A percentile compares a stretch with the other conserved stretches of the same genome.
phyloP scores from a whole-genome alignment of 768 basidiomycete genomes.

The Polyporus arcularius region DNA sequence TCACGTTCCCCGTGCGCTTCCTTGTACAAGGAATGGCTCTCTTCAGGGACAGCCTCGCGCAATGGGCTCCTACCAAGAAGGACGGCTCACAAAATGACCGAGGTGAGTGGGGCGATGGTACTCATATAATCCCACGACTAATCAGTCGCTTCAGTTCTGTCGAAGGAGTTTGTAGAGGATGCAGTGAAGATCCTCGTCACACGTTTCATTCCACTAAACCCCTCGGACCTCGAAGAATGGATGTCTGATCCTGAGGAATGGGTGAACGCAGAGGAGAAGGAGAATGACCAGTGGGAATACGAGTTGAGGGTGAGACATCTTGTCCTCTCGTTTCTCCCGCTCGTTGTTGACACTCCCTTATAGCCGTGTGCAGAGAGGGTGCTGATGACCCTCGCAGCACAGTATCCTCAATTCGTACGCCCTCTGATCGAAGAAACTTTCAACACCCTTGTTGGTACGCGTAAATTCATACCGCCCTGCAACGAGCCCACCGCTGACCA shows the following conservation, averaged over 20 bases:
- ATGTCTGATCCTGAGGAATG: conserved; percentile 92
- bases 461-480: not conserved
- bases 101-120: conserved; percentile 25
- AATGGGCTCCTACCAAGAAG: conserved; percentile 70
- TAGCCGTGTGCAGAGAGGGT: conserved; percentile 96
- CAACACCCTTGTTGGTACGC: conserved; percentile 58
- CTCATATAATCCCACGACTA: not conserved
- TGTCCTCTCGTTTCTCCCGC: not conserved
- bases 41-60: conserved; percentile 79
- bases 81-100: conserved; percentile 61
- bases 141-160: conserved; percentile 46
- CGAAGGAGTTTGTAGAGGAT: conserved; percentile 70
- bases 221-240: conserved; percentile 82
- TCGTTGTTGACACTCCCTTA: not conserved
- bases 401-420: conserved; percentile 68
- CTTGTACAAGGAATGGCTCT: conserved; percentile 84
- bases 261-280: conserved; percentile 87
- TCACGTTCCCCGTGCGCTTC: conserved; percentile 75
- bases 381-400: conserved; percentile 71
- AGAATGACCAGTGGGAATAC: conserved; percentile 91
- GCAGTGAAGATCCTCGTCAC: conserved; percentile 78
- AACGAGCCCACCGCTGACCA: not conserved
- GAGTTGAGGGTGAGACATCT: conserved; percentile 72
- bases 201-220: conserved; percentile 82
- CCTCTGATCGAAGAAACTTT: conserved; percentile 66